Evolutionary conservation across 345 rosid species (phyloP).

Genomic region (Gossypium longicalyx): DNA sequence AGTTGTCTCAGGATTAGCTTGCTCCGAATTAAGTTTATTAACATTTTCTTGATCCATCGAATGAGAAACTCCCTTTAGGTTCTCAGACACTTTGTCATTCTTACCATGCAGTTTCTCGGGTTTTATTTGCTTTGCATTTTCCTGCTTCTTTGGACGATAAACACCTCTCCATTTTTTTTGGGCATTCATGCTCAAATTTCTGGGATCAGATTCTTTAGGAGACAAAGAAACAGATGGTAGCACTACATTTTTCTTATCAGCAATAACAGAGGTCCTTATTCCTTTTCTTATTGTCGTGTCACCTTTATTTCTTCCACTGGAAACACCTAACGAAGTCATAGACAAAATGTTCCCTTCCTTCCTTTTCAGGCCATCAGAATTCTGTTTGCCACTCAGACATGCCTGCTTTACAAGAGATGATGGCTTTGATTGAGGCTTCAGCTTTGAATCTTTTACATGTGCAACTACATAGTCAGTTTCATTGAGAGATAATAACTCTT

Average conservation of each 20-base stretch:
- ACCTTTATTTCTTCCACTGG: constrained; percentile 24
- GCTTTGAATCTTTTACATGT: constrained; percentile 12
- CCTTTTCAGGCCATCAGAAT: not conserved
- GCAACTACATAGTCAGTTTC: constrained; percentile 6
- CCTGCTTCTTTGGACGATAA: constrained; percentile 21
- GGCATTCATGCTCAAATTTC: constrained; percentile 21
- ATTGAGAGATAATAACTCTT: constrained; percentile 18
- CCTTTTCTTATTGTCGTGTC: constrained; percentile 19
- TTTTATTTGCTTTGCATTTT: constrained; percentile 15
- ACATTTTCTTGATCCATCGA: constrained; percentile 17
- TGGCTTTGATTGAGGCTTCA: constrained; percentile 14
- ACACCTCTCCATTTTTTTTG: constrained; percentile 13
- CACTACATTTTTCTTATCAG: constrained; percentile 19
- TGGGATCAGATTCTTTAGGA: constrained; percentile 7
- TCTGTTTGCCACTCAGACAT: constrained; percentile 19
- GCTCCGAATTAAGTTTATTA: constrained; percentile 20
- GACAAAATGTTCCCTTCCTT: constrained; percentile 10
- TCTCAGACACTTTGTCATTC: constrained; percentile 17
- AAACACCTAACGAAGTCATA: constrained; percentile 10
- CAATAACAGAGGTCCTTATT: constrained; percentile 14
- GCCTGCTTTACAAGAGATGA: constrained; percentile 5
- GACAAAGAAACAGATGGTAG: constrained; percentile 17
- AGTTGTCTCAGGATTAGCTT: constrained; percentile 36
- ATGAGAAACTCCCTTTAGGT: constrained; percentile 17
- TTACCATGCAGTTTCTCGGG: constrained; percentile 14